Base-by-base conservation (phyloP, 2,329 filamentous ascomycete species). In the Trichocomaceae sp. region DNA sequence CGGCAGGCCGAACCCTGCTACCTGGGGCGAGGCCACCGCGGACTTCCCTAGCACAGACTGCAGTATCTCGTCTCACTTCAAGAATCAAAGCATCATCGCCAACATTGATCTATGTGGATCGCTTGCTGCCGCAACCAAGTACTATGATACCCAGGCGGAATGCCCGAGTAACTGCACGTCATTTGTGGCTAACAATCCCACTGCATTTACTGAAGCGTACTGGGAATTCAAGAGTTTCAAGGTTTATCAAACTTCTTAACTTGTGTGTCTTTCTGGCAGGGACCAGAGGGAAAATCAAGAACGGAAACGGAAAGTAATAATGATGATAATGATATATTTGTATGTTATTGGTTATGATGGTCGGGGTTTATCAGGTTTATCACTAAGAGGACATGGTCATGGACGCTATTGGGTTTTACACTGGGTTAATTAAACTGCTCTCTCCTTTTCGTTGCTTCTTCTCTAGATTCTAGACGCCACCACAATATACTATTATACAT, bases 61-160 rank as follows among this genome's bases (percentile, higher is more conserved):
- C 69, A 71, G 83, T 56, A 81, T 86, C 49, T 66, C 68, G 5
- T 72, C 70, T 3, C 82, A 85, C 62, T 86, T 87, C 66, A 74
- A 69, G 52, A 87, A 86, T 62, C 79, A 84, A 65, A 83, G 81
- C 60, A 86, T 87, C 60, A 77, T 86, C 59, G 77, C 77, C 42
- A 85, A 87, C 62, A 85, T 86, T 58, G 80, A 84, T 64, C 69
- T 87, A 7, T 87, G 84, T 59, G 84, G 84, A 0, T 67, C 78
- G 41, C 73, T 81, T 60, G 79, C 78, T 3, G 77, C 65, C 1
- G 58, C 63, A 39, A 48, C 57, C 4, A 61, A 63, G 50, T 66
- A 64, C 47, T 74, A 73, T 55, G 63, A 63, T 3, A 52, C 65
- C 12, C 56, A 67, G 54, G 67, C 72, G 45, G 41, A 63, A 6